Evolutionary conservation across 2,329 filamentous ascomycete species (phyloP).

Genomic region (Beauveria scarabaeidicola): DNA sequence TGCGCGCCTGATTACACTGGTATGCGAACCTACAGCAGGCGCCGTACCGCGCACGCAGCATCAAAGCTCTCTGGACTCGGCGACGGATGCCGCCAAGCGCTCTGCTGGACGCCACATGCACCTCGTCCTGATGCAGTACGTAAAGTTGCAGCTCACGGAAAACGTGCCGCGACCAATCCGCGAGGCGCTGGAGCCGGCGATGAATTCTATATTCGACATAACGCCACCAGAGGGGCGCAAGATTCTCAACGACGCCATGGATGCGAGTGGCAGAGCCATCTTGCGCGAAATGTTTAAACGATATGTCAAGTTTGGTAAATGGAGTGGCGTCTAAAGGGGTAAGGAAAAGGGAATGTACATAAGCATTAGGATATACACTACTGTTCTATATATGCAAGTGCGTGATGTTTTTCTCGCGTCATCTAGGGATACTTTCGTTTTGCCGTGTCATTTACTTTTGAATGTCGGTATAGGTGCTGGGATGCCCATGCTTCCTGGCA

Average conservation of each 20-base stretch:
- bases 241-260: constrained; percentile 51
- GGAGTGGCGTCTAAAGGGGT: constrained; percentile 45
- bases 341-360: constrained; percentile 9
- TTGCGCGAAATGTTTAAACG: constrained; percentile 49
- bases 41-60: constrained; percentile 42
- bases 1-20: constrained; percentile 47
- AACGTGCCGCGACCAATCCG: constrained; percentile 41
- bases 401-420: neutral
- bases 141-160: constrained; percentile 52
- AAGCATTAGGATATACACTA: constrained; percentile 5
- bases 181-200: constrained; percentile 47
- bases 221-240: constrained; percentile 46
- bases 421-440: constrained; percentile 5
- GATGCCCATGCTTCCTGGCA: constrained; percentile 50
- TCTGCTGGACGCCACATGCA: constrained; percentile 56
- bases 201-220: constrained; percentile 52
- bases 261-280: constrained; percentile 49
- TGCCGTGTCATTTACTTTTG: constrained; percentile 15
- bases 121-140: constrained; percentile 48
- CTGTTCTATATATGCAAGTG: constrained; percentile 7
- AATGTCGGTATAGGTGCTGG: constrained; percentile 35
- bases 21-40: constrained; percentile 51
- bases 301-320: constrained; percentile 56
- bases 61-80: constrained; percentile 44
- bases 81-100: constrained; percentile 51